These are phyloP conservation scores for Phylloporus sp. DNA, from an alignment of 768 basidiomycete genomes.

Conservation along the genomic window DNA sequence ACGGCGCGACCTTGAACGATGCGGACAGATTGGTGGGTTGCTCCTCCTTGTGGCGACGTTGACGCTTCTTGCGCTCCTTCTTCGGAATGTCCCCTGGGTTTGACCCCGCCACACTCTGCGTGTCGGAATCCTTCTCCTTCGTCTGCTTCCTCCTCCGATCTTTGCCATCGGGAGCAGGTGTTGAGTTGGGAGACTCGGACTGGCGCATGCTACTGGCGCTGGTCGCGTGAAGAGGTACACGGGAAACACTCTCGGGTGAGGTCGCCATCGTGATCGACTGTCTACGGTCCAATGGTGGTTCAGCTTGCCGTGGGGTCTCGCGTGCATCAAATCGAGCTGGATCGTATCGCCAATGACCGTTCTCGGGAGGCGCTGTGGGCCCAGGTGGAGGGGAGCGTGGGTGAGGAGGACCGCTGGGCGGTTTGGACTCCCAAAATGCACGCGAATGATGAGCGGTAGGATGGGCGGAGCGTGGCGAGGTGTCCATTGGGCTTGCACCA, in stretches of 20 bases:
- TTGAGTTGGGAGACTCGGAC: slow-evolving; percentile 59
- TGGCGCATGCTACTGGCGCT: slow-evolving; percentile 36
- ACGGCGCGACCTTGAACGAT: slow-evolving; percentile 31
- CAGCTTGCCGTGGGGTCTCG: slow-evolving; percentile 36
- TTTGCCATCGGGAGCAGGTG: slow-evolving; percentile 42
- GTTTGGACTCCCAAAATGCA: slow-evolving; percentile 63
- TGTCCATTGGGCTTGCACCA: slow-evolving; percentile 50
- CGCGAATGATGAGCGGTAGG: slow-evolving; percentile 33
- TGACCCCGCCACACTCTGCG: slow-evolving; percentile 29
- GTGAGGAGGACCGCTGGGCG: slow-evolving; percentile 31
- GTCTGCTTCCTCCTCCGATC: slow-evolving; percentile 40
- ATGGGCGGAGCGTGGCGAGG: slow-evolving; percentile 56
- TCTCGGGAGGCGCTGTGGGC: slow-evolving; percentile 39
- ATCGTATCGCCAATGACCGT: slow-evolving; percentile 55
- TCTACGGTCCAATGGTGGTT: slow-evolving; percentile 28
- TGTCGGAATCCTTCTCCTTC: slow-evolving; percentile 49
- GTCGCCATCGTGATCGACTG: slow-evolving; percentile 39
- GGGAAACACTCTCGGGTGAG: slow-evolving; percentile 42
- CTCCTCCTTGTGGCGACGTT: slow-evolving; percentile 43
- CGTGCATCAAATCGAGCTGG: slow-evolving; percentile 50
- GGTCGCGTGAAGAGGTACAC: slow-evolving; percentile 27
- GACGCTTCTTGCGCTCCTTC: slow-evolving; percentile 55
- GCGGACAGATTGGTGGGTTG: slow-evolving; percentile 30
- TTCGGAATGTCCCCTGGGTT: slow-evolving; percentile 43
- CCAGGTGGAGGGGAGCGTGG: slow-evolving; percentile 34